phyloP scores from a whole-genome alignment of 352 stramenopile species.

The Globisporangium mamillatum region DNA sequence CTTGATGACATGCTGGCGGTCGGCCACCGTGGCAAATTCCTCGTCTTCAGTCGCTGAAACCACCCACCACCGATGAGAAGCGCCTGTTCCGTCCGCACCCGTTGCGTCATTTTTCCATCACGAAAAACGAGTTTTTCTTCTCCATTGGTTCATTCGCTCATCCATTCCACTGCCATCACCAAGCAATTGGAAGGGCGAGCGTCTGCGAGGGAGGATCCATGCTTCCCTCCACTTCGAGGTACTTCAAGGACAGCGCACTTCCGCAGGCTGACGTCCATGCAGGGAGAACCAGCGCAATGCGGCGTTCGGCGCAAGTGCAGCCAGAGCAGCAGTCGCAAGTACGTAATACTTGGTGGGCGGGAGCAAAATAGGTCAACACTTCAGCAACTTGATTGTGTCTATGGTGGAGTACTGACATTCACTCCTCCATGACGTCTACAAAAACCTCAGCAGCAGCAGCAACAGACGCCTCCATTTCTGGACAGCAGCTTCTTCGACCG shows the following conservation, averaged over 20 bases:
- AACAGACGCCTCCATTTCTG: not conserved
- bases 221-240: not conserved
- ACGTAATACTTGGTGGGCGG: not conserved
- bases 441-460: not conserved
- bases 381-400: not conserved
- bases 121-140: too few species aligned
- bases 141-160: not conserved
- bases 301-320: conserved; percentile 1
- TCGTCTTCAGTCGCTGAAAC: not conserved
- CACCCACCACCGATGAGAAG: not conserved
- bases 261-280: not conserved
- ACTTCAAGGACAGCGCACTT: not conserved
- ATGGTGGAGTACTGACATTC: not conserved
- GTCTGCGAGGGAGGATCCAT: not conserved
- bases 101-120: not conserved
- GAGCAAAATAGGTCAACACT: not conserved
- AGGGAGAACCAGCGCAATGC: not conserved
- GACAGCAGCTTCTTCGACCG: not conserved
- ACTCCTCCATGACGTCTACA: not conserved
- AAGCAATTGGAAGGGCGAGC: not conserved
- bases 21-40: not conserved
- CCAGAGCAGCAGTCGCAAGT: not conserved
- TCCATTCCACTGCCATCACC: not conserved
- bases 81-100: not conserved
- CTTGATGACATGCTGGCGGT: not conserved